phyloP scores from a whole-genome alignment of 176 grass and related monocot genomes.

The Eragrostis nindensis region DNA sequence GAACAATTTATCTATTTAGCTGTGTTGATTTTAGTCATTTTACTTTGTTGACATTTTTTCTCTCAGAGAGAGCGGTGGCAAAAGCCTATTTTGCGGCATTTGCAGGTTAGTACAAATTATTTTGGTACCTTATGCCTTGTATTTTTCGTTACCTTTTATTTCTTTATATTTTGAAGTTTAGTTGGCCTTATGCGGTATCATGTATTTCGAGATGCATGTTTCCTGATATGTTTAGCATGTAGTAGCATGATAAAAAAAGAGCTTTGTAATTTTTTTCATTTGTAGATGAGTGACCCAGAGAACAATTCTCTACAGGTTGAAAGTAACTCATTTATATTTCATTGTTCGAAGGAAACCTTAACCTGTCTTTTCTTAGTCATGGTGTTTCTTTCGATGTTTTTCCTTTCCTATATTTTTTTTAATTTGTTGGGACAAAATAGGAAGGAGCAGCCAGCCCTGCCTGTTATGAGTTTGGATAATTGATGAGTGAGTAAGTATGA shows the following conservation, averaged over 20 bases:
- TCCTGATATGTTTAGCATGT: background rate
- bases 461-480: background rate
- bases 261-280: background rate
- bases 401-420: background rate
- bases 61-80: conserved; percentile 90
- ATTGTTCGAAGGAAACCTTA: background rate
- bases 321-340: background rate
- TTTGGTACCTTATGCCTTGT: conserved; percentile 11
- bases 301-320: background rate
- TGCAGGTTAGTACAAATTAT: conserved; percentile 70
- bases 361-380: background rate
- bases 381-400: background rate
- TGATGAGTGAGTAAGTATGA: background rate
- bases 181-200: background rate
- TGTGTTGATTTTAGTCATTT: background rate
- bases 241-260: background rate
- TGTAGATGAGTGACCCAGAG: background rate
- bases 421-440: background rate
- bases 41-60: conserved; percentile 33
- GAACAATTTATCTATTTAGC: background rate
- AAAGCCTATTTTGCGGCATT: conserved; percentile 91
- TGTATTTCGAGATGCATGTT: background rate
- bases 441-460: background rate
- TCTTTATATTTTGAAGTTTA: background rate
- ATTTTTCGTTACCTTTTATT: conserved; percentile 15